Evolutionary conservation across 176 grass and related monocot species (phyloP), one percentile per base, ranked within the genome.

Genomic region (Ensete glaucum): DNA sequence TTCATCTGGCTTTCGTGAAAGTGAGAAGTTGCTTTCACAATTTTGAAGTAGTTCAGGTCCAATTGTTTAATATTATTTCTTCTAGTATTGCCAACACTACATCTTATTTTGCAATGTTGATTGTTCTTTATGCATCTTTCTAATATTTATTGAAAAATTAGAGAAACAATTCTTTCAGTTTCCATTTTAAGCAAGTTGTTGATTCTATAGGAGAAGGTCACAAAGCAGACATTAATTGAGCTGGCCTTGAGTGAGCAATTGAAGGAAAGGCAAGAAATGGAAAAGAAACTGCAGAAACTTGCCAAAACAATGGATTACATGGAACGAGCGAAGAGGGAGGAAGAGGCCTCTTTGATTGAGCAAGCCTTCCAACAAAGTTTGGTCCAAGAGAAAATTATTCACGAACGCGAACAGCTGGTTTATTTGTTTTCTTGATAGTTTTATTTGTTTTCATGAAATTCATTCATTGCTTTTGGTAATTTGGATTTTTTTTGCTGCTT

Each of bases 231-330:
- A 1, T 20, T 89, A 0, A 74, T 99, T 64, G 95, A 99, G 54
- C 9, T 86, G 64, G 76, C 85, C 21, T 24, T 86, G 66, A 85
- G 49, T 8, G 82, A 85, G 56, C 82, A 99, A 71, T 8, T 88
- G 65, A 99, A 94, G 23, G 86, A 86, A 74, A 85, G 90, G 16
- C 81, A 86, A 71, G 95, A 99, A 73, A 34, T 80, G 81, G 95
- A 99, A 43, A 99, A 85, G 52, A 99, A 88, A 34, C 81, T 99
- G 52, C 88, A 83, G 69, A 88, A 84, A 69, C 71, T 88, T 17
- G 91, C 88, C 19, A 99, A 91, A 77, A 91, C 83, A 71, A 91
- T 99, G 95, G 95, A 99, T 85, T 73, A 99, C 79, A 72, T 94
- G 51, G 95, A 99, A 78, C 83, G 95, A 71, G 95, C 95, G 52